These are phyloP conservation scores for Neocatenulostroma microsporum DNA, from an alignment of 2,329 filamentous ascomycete species.

Conservation along the genomic window DNA sequence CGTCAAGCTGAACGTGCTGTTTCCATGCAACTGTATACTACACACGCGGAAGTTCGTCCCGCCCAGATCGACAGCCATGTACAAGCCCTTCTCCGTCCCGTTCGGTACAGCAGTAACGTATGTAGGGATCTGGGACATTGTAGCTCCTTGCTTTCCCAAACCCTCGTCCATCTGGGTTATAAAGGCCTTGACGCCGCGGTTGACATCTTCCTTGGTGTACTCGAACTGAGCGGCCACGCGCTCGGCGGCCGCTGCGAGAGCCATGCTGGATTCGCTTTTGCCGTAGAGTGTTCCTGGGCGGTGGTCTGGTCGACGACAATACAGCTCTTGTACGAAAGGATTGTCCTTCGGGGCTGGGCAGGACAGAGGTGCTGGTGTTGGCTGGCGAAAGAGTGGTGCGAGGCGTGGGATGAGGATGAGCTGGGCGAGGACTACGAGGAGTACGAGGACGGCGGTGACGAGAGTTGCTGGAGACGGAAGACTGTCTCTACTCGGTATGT, in stretches of 20 bases:
- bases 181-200: conserved; percentile 76
- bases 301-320: conserved; percentile 26
- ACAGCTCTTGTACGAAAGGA: conserved; percentile 29
- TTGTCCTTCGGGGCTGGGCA: conserved; percentile 25
- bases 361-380: conserved; percentile 17
- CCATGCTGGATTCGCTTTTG: conserved; percentile 36
- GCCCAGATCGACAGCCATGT: conserved; percentile 94
- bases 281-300: conserved; percentile 22
- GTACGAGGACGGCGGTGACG: conserved; percentile 16
- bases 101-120: conserved; percentile 95
- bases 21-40: conserved; percentile 85
- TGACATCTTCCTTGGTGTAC: conserved; percentile 68
- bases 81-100: conserved; percentile 96
- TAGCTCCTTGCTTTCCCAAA: conserved; percentile 66
- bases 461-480: conserved; percentile 12
- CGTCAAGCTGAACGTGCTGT: conserved; percentile 88
- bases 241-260: conserved; percentile 61
- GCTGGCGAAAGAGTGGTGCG: conserved; percentile 15
- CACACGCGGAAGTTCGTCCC: conserved; percentile 98
- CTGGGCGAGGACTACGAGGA: conserved; percentile 18
- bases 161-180: conserved; percentile 85
- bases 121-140: conserved; percentile 90
- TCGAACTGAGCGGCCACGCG: conserved; percentile 79
- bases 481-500: background rate
- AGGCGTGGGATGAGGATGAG: conserved; percentile 17